phyloP scores from a whole-genome alignment of 768 basidiomycete genomes.

The Imleria badia region DNA sequence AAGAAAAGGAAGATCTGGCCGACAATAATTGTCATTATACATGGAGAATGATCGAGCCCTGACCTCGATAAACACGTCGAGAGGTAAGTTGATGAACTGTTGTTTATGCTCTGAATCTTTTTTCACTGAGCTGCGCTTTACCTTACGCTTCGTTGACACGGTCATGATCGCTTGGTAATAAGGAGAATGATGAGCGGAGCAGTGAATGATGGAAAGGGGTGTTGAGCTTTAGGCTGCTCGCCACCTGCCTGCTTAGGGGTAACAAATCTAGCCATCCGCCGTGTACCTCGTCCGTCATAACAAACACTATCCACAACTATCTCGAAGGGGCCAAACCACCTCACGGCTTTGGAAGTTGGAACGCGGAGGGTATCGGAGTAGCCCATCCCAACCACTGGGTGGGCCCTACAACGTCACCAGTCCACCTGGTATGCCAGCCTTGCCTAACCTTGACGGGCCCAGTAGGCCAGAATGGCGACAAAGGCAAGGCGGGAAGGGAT shows the following conservation, averaged over 20 bases:
- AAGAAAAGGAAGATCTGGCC: slow-evolving; percentile 25
- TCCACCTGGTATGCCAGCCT: slow-evolving; percentile 73
- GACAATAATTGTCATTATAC: not conserved
- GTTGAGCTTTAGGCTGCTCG: too few species aligned
- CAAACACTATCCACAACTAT: not conserved
- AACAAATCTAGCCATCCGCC: slow-evolving; percentile 1
- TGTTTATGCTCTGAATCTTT: not conserved
- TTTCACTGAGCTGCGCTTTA: not conserved
- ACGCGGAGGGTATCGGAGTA: slow-evolving; percentile 90
- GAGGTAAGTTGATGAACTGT: slow-evolving; percentile 8
- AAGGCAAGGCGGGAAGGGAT: slow-evolving; percentile 88
- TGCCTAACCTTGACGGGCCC: slow-evolving; percentile 82
- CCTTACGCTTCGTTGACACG: not conserved
- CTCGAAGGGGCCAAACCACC: not conserved
- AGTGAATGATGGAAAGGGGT: too few species aligned
- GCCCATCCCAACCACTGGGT: slow-evolving; percentile 81
- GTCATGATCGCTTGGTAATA: not conserved
- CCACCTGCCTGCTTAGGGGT: not conserved
- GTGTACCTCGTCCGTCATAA: not conserved
- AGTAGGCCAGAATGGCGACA: slow-evolving; percentile 76
- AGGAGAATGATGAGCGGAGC: not conserved
- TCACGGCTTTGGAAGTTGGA: slow-evolving; percentile 75
- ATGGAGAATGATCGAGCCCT: not conserved
- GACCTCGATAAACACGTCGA: slow-evolving; percentile 17
- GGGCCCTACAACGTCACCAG: slow-evolving; percentile 72